Conservation (phyloP, 352 stramenopile species). For the Phytophthora europaea region DNA sequence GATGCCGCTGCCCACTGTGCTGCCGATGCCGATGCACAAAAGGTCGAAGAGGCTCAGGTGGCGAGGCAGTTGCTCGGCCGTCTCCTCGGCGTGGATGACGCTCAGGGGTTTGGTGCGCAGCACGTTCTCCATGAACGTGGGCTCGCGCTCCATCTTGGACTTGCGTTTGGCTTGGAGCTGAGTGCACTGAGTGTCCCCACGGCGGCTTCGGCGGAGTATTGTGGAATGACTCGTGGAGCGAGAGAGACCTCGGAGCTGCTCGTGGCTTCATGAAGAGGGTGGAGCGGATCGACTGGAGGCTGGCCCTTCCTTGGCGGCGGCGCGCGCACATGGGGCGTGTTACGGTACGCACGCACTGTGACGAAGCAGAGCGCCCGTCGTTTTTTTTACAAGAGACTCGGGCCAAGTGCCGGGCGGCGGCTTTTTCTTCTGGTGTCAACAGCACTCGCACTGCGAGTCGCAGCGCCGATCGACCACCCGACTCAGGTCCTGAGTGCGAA, state of each 20-base stretch:
- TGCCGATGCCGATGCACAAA: constrained; percentile 92
- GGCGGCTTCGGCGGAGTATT: constrained; percentile 29
- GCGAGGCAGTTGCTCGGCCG: constrained; percentile 67
- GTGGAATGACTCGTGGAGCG: constrained; percentile 22
- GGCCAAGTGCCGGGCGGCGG: no score
- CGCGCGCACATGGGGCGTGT: background rate
- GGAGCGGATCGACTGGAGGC: constrained; percentile 17
- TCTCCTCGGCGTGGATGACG: constrained; percentile 82
- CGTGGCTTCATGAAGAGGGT: constrained; percentile 4
- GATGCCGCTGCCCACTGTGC: constrained; percentile 92
- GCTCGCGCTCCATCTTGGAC: constrained; percentile 40
- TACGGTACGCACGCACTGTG: background rate
- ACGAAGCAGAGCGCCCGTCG: background rate
- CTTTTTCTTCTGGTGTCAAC: background rate
- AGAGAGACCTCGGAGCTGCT: constrained; percentile 7
- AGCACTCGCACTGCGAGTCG: no score
- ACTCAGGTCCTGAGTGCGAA: no score
- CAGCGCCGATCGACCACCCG: no score
- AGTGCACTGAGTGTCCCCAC: constrained; percentile 31
- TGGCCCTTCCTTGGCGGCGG: constrained; percentile 14
- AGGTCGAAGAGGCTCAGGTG: constrained; percentile 91
- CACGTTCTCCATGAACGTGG: constrained; percentile 59
- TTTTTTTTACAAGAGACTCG: background rate
- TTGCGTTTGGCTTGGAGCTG: constrained; percentile 2
- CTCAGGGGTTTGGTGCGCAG: constrained; percentile 78